These are phyloP conservation scores for Juncus effusus DNA, from an alignment of 176 grass and related monocot genomes.

Conservation along the genomic window DNA sequence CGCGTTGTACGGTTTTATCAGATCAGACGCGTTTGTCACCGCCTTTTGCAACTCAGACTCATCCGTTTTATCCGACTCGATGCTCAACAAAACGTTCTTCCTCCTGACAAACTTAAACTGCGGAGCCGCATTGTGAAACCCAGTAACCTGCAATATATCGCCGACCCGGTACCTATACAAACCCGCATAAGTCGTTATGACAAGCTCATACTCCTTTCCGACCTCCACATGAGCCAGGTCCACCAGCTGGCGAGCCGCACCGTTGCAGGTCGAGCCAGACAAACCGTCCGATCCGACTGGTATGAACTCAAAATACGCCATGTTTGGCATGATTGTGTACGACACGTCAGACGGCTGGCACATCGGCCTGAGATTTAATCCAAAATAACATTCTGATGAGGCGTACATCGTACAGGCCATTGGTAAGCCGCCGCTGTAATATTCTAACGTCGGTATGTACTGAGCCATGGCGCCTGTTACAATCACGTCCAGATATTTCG, in stretches of 20 bases:
- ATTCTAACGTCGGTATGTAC: constrained; percentile 81
- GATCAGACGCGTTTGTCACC: constrained; percentile 59
- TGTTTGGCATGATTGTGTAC: constrained; percentile 99
- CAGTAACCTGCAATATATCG: constrained; percentile 72
- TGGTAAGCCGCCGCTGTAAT: constrained; percentile 78
- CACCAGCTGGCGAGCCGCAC: constrained; percentile 43
- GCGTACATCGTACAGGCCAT: constrained; percentile 99
- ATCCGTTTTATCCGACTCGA: constrained; percentile 96
- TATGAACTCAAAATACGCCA: constrained; percentile 99
- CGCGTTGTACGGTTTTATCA: constrained; percentile 67
- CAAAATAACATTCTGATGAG: constrained; percentile 93
- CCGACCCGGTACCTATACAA: constrained; percentile 94
- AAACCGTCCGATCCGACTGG: constrained; percentile 33
- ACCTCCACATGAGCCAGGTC: constrained; percentile 73
- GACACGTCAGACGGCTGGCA: constrained; percentile 80
- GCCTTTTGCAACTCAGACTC: constrained; percentile 91
- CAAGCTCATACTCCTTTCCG: constrained; percentile 88
- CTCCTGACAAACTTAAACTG: constrained; percentile 89
- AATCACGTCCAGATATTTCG: constrained; percentile 94
- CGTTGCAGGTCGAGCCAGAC: constrained; percentile 11
- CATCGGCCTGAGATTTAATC: constrained; percentile 79
- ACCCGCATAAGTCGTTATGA: constrained; percentile 93
- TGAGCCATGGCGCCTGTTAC: constrained; percentile 96
- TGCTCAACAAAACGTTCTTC: constrained; percentile 92
- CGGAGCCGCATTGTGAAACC: constrained; percentile 80